Percentiles rank a stretch among this genome's conserved stretches.
Conservation (phyloP, 139 green algal genomes). For the Astrephomene gubernaculifera region DNA sequence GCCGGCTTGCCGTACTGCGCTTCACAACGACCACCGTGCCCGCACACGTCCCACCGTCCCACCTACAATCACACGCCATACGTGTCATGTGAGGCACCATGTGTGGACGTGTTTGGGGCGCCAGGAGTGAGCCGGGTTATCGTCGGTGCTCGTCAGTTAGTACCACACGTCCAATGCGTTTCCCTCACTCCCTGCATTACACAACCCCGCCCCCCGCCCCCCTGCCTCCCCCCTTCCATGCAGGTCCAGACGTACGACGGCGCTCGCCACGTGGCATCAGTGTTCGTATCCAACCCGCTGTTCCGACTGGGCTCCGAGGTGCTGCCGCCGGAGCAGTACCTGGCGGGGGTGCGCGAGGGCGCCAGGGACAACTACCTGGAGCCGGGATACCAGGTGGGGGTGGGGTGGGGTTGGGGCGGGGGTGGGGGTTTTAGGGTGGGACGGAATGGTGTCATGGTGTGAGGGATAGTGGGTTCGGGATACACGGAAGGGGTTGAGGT, state of each 20-base stretch:
- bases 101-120: too few species aligned
- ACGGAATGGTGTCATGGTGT: too few species aligned
- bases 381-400: conserved; percentile 54
- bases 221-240: not conserved
- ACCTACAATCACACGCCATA: too few species aligned
- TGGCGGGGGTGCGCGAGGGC: conserved; percentile 53
- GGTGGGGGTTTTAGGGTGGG: not conserved
- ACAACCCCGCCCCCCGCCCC: not conserved
- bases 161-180: not conserved
- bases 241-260: conserved; percentile 68
- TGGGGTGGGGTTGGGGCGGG: too few species aligned
- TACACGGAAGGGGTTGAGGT: too few species aligned
- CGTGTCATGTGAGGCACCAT: too few species aligned
- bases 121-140: too few species aligned
- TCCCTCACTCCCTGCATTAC: not conserved
- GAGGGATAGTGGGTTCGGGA: too few species aligned
- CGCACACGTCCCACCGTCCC: too few species aligned
- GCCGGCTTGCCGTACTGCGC: too few species aligned
- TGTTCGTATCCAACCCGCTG: conserved; percentile 55
- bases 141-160: too few species aligned
- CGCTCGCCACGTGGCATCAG: conserved; percentile 17
- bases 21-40: too few species aligned
- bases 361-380: conserved; percentile 67
- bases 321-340: conserved; percentile 56
- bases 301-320: conserved; percentile 45